A percentile compares a stretch with the other conserved stretches of the same genome.
Conservation (phyloP, 306 rosid species). For the Glycine tomentella region DNA sequence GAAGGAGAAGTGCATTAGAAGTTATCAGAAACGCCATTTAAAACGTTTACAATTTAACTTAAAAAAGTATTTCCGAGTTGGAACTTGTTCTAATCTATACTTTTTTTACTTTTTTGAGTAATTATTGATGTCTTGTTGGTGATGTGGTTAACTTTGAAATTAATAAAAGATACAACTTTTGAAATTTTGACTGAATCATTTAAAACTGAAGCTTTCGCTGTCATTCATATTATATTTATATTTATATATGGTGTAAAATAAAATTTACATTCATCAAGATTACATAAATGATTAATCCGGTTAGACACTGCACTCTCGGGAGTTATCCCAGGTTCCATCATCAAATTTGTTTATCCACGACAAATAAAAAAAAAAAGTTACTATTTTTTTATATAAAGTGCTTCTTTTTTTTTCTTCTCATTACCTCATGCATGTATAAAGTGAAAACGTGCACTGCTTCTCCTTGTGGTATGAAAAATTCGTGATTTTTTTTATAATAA, state of each 20-base stretch:
- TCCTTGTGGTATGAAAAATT: no score
- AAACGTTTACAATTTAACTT: conserved; percentile 15
- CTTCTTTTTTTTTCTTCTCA: neutral
- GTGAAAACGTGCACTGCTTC: neutral
- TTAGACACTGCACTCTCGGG: neutral
- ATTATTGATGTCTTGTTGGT: conserved; percentile 3
- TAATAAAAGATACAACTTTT: neutral
- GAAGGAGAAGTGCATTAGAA: neutral
- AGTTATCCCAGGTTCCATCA: neutral
- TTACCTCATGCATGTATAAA: neutral
- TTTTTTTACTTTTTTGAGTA: conserved; percentile 18
- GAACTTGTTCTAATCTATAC: neutral
- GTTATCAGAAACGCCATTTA: neutral
- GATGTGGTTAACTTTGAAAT: neutral
- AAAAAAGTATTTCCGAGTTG: neutral
- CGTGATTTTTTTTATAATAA: neutral
- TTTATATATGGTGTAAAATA: neutral
- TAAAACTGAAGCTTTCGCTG: neutral
- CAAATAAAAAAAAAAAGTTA: no score
- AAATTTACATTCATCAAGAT: neutral
- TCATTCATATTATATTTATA: neutral
- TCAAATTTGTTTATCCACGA: neutral
- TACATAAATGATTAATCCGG: no score
- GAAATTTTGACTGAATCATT: conserved; percentile 18
- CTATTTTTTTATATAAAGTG: no score